A percentile compares a stretch with the other conserved stretches of the same genome.
Conservation (phyloP, 108 stramenopile species). For the Poteriospumella lacustris region DNA sequence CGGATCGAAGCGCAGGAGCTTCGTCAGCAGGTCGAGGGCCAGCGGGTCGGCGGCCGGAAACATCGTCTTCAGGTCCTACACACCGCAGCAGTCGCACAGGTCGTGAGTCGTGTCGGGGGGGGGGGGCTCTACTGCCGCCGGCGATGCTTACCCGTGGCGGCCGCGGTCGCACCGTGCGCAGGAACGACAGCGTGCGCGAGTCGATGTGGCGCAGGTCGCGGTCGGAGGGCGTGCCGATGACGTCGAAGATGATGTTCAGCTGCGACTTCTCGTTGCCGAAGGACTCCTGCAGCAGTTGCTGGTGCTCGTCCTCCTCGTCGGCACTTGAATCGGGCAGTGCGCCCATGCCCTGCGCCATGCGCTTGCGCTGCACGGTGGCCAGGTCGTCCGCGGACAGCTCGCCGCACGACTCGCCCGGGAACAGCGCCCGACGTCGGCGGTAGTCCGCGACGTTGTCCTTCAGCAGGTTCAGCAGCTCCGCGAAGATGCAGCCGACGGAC, state of each 20-base stretch:
- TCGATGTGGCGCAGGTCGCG: conserved; percentile 48
- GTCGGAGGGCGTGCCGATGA: conserved; percentile 42
- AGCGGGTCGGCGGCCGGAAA: neutral
- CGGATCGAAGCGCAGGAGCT: conserved; percentile 56
- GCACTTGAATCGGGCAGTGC: neutral
- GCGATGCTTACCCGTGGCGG: no score
- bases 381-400: neutral
- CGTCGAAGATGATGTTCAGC: conserved; percentile 44
- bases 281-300: neutral
- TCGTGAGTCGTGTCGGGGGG: no score
- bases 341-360: neutral
- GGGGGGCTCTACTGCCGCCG: no score
- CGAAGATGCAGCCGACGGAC: neutral
- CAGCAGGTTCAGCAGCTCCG: neutral
- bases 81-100: neutral
- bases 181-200: no score
- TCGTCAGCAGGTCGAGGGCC: neutral
- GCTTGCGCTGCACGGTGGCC: no score
- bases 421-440: neutral
- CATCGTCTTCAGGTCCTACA: neutral
- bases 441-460: neutral
- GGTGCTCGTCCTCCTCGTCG: neutral
- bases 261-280: neutral
- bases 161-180: no score
- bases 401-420: conserved; percentile 20